Evolutionary conservation across 2,329 filamentous ascomycete species (phyloP).

Genomic region (Neofusicoccum laricinum): DNA sequence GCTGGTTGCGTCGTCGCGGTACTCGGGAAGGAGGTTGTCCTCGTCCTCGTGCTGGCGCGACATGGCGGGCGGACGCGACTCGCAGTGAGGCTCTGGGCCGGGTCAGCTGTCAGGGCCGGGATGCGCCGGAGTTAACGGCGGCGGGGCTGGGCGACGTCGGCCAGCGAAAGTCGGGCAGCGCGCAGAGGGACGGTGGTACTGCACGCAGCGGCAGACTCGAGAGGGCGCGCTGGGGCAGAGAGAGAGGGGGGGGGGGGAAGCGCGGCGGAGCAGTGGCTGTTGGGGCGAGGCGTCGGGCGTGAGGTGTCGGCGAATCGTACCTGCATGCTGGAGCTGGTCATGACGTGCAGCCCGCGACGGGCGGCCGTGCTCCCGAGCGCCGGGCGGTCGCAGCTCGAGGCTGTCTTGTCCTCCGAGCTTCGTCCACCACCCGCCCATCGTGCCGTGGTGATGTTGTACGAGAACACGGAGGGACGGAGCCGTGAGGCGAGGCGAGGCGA

Average conservation of each 20-base stretch:
- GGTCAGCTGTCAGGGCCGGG: neutral
- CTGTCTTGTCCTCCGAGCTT: neutral
- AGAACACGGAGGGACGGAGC: neutral
- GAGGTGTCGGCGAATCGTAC: neutral
- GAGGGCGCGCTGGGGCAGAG: neutral
- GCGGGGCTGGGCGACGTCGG: neutral
- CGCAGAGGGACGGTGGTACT: neutral
- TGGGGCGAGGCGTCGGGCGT: neutral
- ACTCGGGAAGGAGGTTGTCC: slow-evolving; percentile 20
- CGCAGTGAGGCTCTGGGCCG: neutral
- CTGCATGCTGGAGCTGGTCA: neutral
- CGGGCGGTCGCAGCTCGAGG: neutral
- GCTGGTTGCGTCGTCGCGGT: slow-evolving; percentile 31
- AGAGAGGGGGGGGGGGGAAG: neutral
- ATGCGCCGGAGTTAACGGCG: slow-evolving; percentile 1
- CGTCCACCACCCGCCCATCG: neutral
- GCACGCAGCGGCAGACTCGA: neutral
- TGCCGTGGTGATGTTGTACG: neutral
- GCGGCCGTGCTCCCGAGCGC: neutral
- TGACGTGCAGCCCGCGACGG: neutral
- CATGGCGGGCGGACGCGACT: neutral
- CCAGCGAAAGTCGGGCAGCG: slow-evolving; percentile 3
- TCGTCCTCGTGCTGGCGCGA: neutral
- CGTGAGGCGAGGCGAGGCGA: too few relatives aligned
- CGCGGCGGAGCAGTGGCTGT: neutral